phyloP scores from a whole-genome alignment of 305 asterid species.

The Solanum aculeatissimum region DNA sequence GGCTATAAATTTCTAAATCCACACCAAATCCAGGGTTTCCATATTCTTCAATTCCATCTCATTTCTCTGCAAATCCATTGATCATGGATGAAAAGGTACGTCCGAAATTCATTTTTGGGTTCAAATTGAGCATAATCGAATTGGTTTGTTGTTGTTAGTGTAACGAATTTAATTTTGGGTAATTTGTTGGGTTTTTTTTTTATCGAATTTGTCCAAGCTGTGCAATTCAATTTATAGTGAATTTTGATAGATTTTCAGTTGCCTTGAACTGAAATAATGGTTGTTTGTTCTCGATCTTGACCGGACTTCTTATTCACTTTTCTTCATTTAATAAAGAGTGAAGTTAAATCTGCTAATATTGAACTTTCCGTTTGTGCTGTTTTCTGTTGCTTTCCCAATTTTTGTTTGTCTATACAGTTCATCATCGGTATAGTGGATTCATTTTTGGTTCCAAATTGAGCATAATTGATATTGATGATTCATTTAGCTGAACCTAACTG shows the following conservation, averaged over 20 bases:
- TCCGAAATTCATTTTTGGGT: background rate
- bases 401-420: background rate
- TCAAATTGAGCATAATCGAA: background rate
- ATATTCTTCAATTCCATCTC: constrained; percentile 2
- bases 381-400: background rate
- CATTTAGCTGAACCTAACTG: background rate
- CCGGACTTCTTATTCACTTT: background rate
- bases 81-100: constrained; percentile 30
- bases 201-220: background rate
- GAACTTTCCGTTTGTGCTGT: background rate
- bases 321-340: background rate
- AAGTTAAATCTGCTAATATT: background rate
- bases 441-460: background rate
- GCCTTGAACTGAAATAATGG: constrained; percentile 33
- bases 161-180: background rate
- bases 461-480: background rate
- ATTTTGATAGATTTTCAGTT: background rate
- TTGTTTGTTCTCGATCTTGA: constrained; percentile 4
- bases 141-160: background rate
- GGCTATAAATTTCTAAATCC: constrained; percentile 15
- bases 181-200: background rate
- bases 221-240: background rate
- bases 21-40: constrained; percentile 25
- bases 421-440: background rate
- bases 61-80: constrained; percentile 15